phyloP scores from a whole-genome alignment of 805 yeast genomes.

The Candida easanensis region DNA sequence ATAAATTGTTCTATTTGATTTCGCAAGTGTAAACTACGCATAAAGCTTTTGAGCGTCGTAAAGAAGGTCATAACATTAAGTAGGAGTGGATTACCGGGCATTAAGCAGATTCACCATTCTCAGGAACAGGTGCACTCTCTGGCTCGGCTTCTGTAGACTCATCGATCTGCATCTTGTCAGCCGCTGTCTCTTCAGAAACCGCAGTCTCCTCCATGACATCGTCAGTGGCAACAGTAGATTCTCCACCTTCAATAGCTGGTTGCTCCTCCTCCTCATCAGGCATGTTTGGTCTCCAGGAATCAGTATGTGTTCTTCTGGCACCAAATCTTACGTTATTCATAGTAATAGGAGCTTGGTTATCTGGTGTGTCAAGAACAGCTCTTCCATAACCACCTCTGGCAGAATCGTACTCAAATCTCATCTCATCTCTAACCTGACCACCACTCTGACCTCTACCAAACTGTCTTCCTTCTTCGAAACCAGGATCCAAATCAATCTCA shows the following conservation, averaged over 20 bases:
- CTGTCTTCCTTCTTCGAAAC: constrained; percentile 93
- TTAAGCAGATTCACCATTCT: too few relatives aligned
- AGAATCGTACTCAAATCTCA: constrained; percentile 47
- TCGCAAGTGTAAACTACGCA: too few relatives aligned
- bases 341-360: constrained; percentile 4
- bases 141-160: not conserved
- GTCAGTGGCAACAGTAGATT: not conserved
- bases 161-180: not conserved
- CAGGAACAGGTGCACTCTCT: too few relatives aligned
- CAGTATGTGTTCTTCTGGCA: constrained; percentile 28
- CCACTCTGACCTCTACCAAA: constrained; percentile 92
- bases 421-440: constrained; percentile 83
- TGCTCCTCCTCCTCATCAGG: constrained; percentile 9
- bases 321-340: constrained; percentile 29
- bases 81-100: too few relatives aligned
- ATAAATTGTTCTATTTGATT: too few relatives aligned
- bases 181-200: not conserved
- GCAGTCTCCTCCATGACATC: not conserved
- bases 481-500: constrained; percentile 92
- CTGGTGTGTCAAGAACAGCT: constrained; percentile 4
- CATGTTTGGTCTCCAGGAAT: constrained; percentile 21
- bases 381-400: constrained; percentile 44
- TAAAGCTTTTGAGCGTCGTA: not conserved
- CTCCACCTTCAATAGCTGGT: not conserved
- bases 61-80: not conserved